phyloP scores from a whole-genome alignment of 2,329 filamentous ascomycete species.

The Escovopsis weberi region DNA sequence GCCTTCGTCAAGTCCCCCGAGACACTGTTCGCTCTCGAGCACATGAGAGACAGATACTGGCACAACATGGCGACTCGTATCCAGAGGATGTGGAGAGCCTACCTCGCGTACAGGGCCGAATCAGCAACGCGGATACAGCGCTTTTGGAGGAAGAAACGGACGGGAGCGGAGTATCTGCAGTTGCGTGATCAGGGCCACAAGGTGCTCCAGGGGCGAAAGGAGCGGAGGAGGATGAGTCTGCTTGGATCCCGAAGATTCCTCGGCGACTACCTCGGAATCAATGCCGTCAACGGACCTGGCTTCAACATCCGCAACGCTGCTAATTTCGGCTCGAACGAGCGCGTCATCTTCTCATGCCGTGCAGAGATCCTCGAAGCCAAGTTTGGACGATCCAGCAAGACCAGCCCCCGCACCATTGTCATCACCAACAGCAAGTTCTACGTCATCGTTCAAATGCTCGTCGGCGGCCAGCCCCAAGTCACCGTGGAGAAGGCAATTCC shows the following conservation, averaged over 20 bases:
- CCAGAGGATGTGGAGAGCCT: constrained; percentile 93
- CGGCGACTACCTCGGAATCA: constrained; percentile 86
- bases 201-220: constrained; percentile 72
- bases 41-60: constrained; percentile 97
- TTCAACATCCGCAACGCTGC: constrained; percentile 65
- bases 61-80: constrained; percentile 99
- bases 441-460: constrained; percentile 69
- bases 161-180: constrained; percentile 77
- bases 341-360: constrained; percentile 76
- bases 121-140: constrained; percentile 88
- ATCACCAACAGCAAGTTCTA: constrained; percentile 81
- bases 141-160: constrained; percentile 88
- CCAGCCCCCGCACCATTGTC: constrained; percentile 70
- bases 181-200: constrained; percentile 78
- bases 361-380: constrained; percentile 85
- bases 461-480: constrained; percentile 72
- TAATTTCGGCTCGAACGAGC: constrained; percentile 57
- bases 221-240: constrained; percentile 80
- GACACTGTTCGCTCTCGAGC: constrained; percentile 88
- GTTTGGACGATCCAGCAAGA: constrained; percentile 90
- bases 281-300: constrained; percentile 64
- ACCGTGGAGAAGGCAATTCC: constrained; percentile 68
- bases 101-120: constrained; percentile 81
- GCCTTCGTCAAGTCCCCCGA: constrained; percentile 98
- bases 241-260: constrained; percentile 84